A percentile compares a stretch with the other conserved stretches of the same genome.
Conservation (phyloP, 192 early-diverging fungal genomes). For the Neocallimastix lanati region DNA sequence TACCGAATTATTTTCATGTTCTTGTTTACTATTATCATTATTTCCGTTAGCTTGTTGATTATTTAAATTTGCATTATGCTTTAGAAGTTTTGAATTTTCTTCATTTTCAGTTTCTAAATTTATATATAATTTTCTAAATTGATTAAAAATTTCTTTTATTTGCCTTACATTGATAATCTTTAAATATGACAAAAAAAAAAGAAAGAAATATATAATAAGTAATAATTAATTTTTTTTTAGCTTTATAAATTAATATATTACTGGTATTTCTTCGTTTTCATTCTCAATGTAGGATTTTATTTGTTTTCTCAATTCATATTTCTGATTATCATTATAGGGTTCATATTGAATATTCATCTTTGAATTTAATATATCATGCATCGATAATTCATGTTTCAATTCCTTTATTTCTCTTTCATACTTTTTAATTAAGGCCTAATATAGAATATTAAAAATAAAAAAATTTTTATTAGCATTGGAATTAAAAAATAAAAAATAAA, state of each 20-base stretch:
- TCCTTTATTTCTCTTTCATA: slow-evolving; percentile 38
- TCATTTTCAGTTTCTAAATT: slow-evolving; percentile 20
- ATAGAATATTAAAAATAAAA: too few relatives aligned
- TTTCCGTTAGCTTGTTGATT: slow-evolving; percentile 1
- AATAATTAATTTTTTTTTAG: too few relatives aligned
- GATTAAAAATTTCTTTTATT: slow-evolving; percentile 23
- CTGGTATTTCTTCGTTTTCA: slow-evolving; percentile 31
- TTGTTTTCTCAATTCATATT: slow-evolving; percentile 18
- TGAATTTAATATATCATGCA: slow-evolving; percentile 33
- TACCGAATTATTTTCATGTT: neutral
- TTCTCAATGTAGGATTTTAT: slow-evolving; percentile 27
- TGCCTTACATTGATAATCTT: slow-evolving; percentile 35
- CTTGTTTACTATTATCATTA: slow-evolving; percentile 1
- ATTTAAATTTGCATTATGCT: neutral
- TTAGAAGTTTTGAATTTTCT: slow-evolving; percentile 7
- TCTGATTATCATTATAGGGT: slow-evolving; percentile 25
- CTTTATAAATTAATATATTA: neutral
- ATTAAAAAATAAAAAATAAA: too few relatives aligned
- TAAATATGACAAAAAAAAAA: neutral
- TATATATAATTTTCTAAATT: slow-evolving; percentile 30
- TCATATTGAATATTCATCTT: slow-evolving; percentile 44
- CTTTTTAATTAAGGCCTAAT: slow-evolving; percentile 35
- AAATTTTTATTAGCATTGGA: too few relatives aligned
- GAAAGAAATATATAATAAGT: neutral
- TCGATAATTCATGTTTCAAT: slow-evolving; percentile 40